phyloP scores from a whole-genome alignment of 257 asterid species.

The Ballota nigra region DNA sequence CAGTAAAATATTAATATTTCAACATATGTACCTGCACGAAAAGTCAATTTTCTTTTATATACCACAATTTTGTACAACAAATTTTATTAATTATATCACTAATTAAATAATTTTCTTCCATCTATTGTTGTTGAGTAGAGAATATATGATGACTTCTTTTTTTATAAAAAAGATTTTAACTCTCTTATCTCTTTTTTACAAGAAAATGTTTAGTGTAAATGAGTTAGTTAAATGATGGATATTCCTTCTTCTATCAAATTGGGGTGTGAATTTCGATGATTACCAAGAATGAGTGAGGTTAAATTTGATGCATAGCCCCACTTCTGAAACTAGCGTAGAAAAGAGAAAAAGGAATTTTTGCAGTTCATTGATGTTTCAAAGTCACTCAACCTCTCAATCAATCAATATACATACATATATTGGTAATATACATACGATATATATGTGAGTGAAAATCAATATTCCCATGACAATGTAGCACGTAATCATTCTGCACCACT shows the following conservation, averaged over 20 bases:
- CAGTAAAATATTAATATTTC: neutral
- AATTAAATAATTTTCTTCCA: neutral
- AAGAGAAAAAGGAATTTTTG: slow-evolving; percentile 25
- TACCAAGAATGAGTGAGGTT: neutral
- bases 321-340: slow-evolving; percentile 18
- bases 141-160: no score
- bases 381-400: slow-evolving; percentile 42
- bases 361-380: slow-evolving; percentile 35
- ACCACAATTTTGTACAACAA: no score
- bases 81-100: neutral
- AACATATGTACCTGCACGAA: neutral
- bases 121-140: neutral
- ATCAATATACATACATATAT: slow-evolving; percentile 8
- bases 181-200: no score
- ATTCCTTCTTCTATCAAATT: neutral
- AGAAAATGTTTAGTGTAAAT: no score
- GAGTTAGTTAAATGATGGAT: neutral
- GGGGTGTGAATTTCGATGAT: neutral
- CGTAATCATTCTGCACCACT: slow-evolving; percentile 45
- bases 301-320: slow-evolving; percentile 1
- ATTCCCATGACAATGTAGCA: slow-evolving; percentile 31
- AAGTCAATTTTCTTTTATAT: neutral
- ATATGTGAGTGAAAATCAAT: slow-evolving; percentile 17
- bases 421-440: neutral
- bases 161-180: no score